Percentiles rank a stretch among this genome's conserved stretches.
These are phyloP conservation scores for Psilocybe tampanensis DNA, from an alignment of 768 basidiomycete genomes.

Conservation along the genomic window DNA sequence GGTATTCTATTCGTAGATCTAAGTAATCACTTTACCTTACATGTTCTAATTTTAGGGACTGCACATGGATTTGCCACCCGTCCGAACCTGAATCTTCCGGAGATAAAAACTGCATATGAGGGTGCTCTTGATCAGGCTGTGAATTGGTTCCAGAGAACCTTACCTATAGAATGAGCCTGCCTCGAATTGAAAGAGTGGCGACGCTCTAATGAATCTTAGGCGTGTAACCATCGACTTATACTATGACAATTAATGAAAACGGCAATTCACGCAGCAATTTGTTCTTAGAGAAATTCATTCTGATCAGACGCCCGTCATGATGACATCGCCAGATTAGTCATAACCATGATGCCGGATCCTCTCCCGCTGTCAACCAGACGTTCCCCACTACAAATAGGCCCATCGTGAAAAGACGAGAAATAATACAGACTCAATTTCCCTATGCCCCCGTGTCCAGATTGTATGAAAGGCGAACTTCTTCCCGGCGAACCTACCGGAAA, in stretches of 20 bases:
- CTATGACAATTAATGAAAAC: too few relatives aligned
- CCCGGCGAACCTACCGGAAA: conserved; percentile 47
- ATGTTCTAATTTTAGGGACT: conserved; percentile 31
- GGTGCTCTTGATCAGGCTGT: conserved; percentile 41
- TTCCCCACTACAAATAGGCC: not conserved
- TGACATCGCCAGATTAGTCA: not conserved
- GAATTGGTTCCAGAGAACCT: conserved; percentile 46
- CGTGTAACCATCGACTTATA: too few relatives aligned
- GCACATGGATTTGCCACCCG: conserved; percentile 48
- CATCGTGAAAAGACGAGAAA: not conserved
- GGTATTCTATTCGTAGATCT: conserved; percentile 25
- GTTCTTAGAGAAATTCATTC: too few relatives aligned
- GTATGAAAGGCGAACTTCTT: conserved; percentile 42
- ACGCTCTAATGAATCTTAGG: too few relatives aligned
- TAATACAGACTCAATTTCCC: not conserved
- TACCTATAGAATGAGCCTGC: too few relatives aligned
- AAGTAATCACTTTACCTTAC: not conserved
- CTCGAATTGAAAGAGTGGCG: too few relatives aligned
- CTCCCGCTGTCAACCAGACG: not conserved
- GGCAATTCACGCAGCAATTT: too few relatives aligned
- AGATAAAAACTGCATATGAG: conserved; percentile 43
- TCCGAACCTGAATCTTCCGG: conserved; percentile 39
- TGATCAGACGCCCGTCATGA: too few relatives aligned
- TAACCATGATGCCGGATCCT: not conserved
- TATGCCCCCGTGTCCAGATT: conserved; percentile 29